Conservation (phyloP, 2,329 filamentous ascomycete species). For the Cladosporium oxysporum region DNA sequence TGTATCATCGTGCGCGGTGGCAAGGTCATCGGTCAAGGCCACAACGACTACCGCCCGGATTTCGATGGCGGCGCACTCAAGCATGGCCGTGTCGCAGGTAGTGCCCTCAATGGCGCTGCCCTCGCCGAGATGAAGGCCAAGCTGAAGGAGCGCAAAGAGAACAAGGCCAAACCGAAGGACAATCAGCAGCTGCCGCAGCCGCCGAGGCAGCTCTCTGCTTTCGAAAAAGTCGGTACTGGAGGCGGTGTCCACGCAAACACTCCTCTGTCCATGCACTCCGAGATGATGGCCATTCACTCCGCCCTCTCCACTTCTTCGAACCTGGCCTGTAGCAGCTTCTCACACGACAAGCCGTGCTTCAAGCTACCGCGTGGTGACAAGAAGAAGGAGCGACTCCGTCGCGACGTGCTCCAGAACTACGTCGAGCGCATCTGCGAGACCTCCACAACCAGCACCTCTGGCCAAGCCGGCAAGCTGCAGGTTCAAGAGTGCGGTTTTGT, state of each 20-base stretch:
- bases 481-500: conserved; percentile 54
- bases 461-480: conserved; percentile 36
- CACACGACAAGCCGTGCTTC: conserved; percentile 52
- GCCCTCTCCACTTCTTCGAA: conserved; percentile 50
- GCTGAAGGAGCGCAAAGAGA: conserved; percentile 37
- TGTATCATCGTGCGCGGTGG: conserved; percentile 54
- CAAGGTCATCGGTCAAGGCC: conserved; percentile 55
- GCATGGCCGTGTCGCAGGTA: conserved; percentile 45
- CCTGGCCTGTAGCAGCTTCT: conserved; percentile 46
- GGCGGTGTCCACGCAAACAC: conserved; percentile 44
- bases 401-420: conserved; percentile 47
- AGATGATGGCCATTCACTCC: conserved; percentile 59
- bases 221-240: conserved; percentile 38
- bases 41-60: conserved; percentile 53
- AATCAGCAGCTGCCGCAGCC: conserved; percentile 30
- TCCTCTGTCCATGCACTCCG: conserved; percentile 54
- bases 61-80: conserved; percentile 55
- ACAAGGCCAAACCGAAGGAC: conserved; percentile 38
- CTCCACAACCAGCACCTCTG: conserved; percentile 30
- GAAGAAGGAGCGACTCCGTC: conserved; percentile 48
- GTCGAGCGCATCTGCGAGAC: conserved; percentile 46
- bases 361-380: conserved; percentile 52
- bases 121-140: conserved; percentile 44
- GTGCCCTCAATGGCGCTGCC: conserved; percentile 38
- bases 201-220: conserved; percentile 40